These are phyloP conservation scores for Alternaria sp. DNA, from an alignment of 2,329 filamentous ascomycete species.

Conservation along the genomic window DNA sequence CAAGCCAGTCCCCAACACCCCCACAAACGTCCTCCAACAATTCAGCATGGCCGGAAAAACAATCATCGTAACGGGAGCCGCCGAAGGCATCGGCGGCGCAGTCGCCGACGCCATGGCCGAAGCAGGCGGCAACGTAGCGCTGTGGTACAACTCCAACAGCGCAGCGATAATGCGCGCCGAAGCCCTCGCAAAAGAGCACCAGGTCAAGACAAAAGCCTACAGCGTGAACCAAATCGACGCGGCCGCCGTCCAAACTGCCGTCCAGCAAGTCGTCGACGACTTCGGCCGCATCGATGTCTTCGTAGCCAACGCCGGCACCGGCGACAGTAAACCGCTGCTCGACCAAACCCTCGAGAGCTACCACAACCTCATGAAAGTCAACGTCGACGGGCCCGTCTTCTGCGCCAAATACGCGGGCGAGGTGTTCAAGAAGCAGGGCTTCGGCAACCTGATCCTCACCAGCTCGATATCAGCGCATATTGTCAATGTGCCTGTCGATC, in stretches of 20 bases:
- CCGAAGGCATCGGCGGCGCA: constrained; percentile 64
- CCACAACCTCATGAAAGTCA: constrained; percentile 69
- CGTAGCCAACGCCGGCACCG: constrained; percentile 71
- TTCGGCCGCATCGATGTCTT: constrained; percentile 73
- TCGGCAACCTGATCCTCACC: constrained; percentile 70
- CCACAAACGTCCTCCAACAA: constrained; percentile 43
- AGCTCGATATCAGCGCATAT: constrained; percentile 76
- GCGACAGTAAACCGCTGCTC: constrained; percentile 64
- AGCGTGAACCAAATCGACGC: constrained; percentile 65
- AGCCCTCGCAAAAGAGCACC: constrained; percentile 64
- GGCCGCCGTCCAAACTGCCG: constrained; percentile 62
- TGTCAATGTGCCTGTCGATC: constrained; percentile 79
- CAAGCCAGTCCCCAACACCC: constrained; percentile 38
- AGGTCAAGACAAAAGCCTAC: constrained; percentile 70
- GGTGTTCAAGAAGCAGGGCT: constrained; percentile 55
- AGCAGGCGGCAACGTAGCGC: constrained; percentile 56
- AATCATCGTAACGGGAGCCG: constrained; percentile 55
- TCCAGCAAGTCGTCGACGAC: constrained; percentile 69
- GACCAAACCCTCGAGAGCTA: constrained; percentile 69
- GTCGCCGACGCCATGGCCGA: constrained; percentile 51
- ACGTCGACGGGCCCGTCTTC: constrained; percentile 69
- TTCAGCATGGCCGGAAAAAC: constrained; percentile 52
- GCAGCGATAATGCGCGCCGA: constrained; percentile 68
- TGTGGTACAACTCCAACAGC: constrained; percentile 58
- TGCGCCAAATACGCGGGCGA: constrained; percentile 55